Base-by-base conservation (phyloP, 2,329 filamentous ascomycete genomes). In the Botrytis fabae region DNA sequence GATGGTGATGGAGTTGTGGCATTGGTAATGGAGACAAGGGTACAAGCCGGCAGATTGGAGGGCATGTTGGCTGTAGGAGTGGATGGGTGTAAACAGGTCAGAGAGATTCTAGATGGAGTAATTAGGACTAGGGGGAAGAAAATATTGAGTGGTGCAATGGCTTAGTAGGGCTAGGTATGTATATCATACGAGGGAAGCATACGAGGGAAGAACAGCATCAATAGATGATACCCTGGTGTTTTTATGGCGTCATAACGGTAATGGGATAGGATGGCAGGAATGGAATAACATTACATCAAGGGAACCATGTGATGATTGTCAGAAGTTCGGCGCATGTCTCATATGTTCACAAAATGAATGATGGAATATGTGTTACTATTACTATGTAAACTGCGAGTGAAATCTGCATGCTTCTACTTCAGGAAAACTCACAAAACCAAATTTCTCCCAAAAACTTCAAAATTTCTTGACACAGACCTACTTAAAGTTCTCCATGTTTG, bases 41-140 rank as follows among this genome's bases (percentile, higher is more conserved):
- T 97, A n/a, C 92, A 97, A 82, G 89, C 92, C 75, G 87, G 87
- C 73, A 88, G 94, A 73, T 81, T 98, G 74, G 95, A 99, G 84
- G 93, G 93, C 1, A 97, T 99, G 95, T 84, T 99, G 78, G 94
- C 93, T 0, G 94, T 97, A 1, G 95, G 92, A 0, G 90, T 98
- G 66, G 95, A 98, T 81, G 96, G 95, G 8, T 98, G 95, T 82
- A 94, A 92, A 83, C 92, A 95, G 81, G 90, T 98, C 57, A 88
- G 93, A 76, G 87, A 90, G 77, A 92, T 97, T 68, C 81, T 99
- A 79, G 95, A 98, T 81, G 86, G 86, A 10, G 91, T 97, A 22
- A 91, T 98, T 63, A 89, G 91, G 80, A 89, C 88, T 62, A 91
- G 91, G 81, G 92, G 92, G 5, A 85, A 83, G 74, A 86, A 86